These are phyloP conservation scores for Alternaria rosae DNA, from an alignment of 2,329 filamentous ascomycete genomes.

Conservation along the genomic window DNA sequence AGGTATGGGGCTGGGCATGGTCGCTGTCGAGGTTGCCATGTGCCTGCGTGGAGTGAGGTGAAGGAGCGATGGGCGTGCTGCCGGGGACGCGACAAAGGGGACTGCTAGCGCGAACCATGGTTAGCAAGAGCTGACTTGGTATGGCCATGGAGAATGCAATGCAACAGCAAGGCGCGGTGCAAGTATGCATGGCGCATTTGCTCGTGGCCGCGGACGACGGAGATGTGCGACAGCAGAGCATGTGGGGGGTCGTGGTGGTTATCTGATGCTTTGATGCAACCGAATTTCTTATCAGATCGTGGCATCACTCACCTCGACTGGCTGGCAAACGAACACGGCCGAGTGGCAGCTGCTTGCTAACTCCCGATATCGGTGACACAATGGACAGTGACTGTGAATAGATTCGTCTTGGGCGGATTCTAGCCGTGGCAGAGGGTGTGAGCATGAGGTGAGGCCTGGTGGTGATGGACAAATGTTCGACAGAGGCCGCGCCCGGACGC, in stretches of 20 bases:
- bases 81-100: constrained; percentile 32
- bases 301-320: constrained; percentile 27
- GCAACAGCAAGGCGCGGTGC: background rate
- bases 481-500: constrained; percentile 8
- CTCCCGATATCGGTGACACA: constrained; percentile 17
- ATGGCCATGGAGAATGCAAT: background rate
- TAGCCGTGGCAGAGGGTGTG: constrained; percentile 6
- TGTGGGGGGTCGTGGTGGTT: constrained; percentile 7
- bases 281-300: constrained; percentile 41
- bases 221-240: constrained; percentile 2
- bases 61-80: constrained; percentile 17
- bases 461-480: constrained; percentile 18
- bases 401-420: constrained; percentile 3
- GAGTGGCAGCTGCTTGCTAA: constrained; percentile 23
- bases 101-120: constrained; percentile 32
- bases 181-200: background rate
- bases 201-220: constrained; percentile 9
- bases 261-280: constrained; percentile 19
- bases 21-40: constrained; percentile 32
- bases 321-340: constrained; percentile 21
- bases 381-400: constrained; percentile 3
- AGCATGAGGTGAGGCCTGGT: constrained; percentile 18
- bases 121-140: constrained; percentile 33
- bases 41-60: constrained; percentile 17
- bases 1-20: constrained; percentile 45